These are phyloP conservation scores for Kwoniella sp. DNA, from an alignment of 768 basidiomycete species.

Conservation along the genomic window DNA sequence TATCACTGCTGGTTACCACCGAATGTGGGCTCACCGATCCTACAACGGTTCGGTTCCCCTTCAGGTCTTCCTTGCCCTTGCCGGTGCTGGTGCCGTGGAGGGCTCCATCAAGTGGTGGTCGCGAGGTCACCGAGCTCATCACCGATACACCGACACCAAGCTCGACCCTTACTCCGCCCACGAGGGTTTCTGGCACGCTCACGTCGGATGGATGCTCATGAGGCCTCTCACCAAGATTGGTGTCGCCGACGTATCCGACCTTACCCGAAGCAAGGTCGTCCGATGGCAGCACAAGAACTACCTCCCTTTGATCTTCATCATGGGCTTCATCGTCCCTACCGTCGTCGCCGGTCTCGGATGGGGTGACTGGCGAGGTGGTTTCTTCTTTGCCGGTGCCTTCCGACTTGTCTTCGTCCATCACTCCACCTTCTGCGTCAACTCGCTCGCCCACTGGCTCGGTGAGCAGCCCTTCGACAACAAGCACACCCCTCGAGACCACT, in stretches of 20 bases:
- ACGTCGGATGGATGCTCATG: conserved; percentile 79
- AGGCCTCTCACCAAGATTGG: conserved; percentile 86
- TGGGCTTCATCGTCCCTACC: conserved; percentile 71
- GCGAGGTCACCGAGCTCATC: conserved; percentile 93
- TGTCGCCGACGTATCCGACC: conserved; percentile 81
- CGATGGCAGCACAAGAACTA: conserved; percentile 86
- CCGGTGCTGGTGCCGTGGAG: conserved; percentile 87
- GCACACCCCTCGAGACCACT: conserved; percentile 83
- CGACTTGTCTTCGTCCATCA: conserved; percentile 83
- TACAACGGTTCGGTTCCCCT: conserved; percentile 86
- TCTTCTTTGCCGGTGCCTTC: conserved; percentile 73
- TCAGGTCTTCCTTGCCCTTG: conserved; percentile 75
- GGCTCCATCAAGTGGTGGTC: conserved; percentile 99
- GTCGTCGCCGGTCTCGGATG: conserved; percentile 71
- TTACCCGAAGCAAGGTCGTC: conserved; percentile 72
- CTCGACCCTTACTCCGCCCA: conserved; percentile 94
- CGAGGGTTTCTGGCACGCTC: conserved; percentile 78
- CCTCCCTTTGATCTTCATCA: conserved; percentile 62
- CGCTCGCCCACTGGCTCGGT: conserved; percentile 92
- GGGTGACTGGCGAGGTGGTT: conserved; percentile 83
- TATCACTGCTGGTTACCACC: conserved; percentile 75
- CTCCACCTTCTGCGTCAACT: conserved; percentile 95
- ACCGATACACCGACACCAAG: conserved; percentile 93
- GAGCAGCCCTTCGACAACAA: conserved; percentile 92
- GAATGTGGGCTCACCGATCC: conserved; percentile 92